Evolutionary conservation across 2,329 filamentous ascomycete species (phyloP).

Genomic region (Phialophora chinensis): DNA sequence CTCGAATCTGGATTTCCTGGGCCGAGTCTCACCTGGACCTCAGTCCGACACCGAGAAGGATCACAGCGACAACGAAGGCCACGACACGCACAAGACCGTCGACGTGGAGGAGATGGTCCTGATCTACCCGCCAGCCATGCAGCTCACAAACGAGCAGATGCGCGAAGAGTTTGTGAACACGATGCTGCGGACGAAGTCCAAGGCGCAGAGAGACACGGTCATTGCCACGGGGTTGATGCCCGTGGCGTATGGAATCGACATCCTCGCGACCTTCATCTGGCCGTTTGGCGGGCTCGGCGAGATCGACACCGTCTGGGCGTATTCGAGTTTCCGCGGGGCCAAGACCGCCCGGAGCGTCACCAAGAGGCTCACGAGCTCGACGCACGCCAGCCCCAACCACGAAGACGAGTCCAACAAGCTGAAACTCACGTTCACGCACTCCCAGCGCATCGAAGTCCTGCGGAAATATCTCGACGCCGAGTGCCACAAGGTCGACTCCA

Average conservation of each 20-base stretch:
- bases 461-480: slow-evolving; percentile 48
- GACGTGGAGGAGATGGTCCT: slow-evolving; percentile 51
- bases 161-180: slow-evolving; percentile 51
- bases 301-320: slow-evolving; percentile 44
- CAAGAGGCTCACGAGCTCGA: slow-evolving; percentile 43
- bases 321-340: slow-evolving; percentile 46
- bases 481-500: slow-evolving; percentile 47
- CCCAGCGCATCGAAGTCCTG: slow-evolving; percentile 46
- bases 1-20: slow-evolving; percentile 53
- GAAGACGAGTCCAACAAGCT: slow-evolving; percentile 45
- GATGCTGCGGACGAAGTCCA: slow-evolving; percentile 50
- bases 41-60: slow-evolving; percentile 43
- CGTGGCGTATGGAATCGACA: slow-evolving; percentile 39
- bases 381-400: slow-evolving; percentile 28
- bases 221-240: slow-evolving; percentile 52
- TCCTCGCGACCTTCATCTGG: slow-evolving; percentile 41
- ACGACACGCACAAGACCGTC: slow-evolving; percentile 46
- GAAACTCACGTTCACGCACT: slow-evolving; percentile 46
- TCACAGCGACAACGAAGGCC: slow-evolving; percentile 40
- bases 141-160: slow-evolving; percentile 44
- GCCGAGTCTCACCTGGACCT: slow-evolving; percentile 43
- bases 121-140: slow-evolving; percentile 47
- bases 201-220: slow-evolving; percentile 51
- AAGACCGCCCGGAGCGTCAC: slow-evolving; percentile 50
- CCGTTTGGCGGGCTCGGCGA: slow-evolving; percentile 45